Evolutionary conservation across 2,329 filamentous ascomycete species (phyloP).

Genomic region (Aspergillus udagawae): DNA sequence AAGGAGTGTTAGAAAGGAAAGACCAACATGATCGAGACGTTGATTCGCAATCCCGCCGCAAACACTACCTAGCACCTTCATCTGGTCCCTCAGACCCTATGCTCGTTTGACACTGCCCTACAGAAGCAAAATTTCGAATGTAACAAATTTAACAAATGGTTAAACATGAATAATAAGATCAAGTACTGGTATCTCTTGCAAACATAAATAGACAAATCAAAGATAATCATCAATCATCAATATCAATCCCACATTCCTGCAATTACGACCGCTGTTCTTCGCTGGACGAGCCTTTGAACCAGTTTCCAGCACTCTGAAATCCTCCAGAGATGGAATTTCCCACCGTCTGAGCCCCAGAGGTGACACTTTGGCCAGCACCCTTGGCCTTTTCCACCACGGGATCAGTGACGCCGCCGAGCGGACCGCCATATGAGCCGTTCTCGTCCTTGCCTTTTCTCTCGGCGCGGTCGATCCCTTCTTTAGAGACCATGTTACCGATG

Average conservation of each 20-base stretch:
- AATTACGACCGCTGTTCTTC: background rate
- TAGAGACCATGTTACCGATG: constrained; percentile 46
- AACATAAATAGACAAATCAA: background rate
- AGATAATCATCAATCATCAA: background rate
- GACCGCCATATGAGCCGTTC: constrained; percentile 37
- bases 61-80: background rate
- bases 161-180: background rate
- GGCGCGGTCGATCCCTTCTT: constrained; percentile 52
- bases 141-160: background rate
- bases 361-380: constrained; percentile 6
- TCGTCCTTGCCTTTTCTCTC: constrained; percentile 55
- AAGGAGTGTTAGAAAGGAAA: constrained; percentile 59
- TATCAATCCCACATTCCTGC: background rate
- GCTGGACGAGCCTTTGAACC: background rate
- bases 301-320: constrained; percentile 5
- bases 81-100: background rate
- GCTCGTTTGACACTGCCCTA: background rate
- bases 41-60: constrained; percentile 55
- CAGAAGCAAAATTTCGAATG: background rate
- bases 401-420: constrained; percentile 10
- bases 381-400: constrained; percentile 8
- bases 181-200: background rate
- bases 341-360: constrained; percentile 6
- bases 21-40: constrained; percentile 54
- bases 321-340: constrained; percentile 11